Evolutionary conservation across 1,284 basidiomycete species (phyloP).

Genomic region (Pseudozyma hubeiensis): DNA sequence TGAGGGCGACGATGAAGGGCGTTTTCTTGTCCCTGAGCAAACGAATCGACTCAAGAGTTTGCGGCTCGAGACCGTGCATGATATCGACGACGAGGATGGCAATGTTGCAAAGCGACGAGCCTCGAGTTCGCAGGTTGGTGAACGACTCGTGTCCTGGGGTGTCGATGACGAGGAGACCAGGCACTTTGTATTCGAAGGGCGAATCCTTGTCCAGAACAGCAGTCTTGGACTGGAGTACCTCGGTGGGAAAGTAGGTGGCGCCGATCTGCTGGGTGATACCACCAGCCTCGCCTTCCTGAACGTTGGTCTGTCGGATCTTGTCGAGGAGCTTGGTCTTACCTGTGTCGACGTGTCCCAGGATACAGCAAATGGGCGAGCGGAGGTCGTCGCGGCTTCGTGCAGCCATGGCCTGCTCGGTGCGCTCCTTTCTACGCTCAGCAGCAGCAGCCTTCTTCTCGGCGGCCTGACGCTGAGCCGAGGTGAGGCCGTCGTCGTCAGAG

Average conservation of each 20-base stretch:
- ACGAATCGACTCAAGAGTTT: conserved; percentile 95
- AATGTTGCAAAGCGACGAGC: conserved; percentile 98
- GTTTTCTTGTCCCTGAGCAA: conserved; percentile 93
- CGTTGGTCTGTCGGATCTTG: conserved; percentile 99
- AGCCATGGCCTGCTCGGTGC: conserved; percentile 86
- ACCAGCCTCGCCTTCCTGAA: conserved; percentile 99
- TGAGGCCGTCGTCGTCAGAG: conserved; percentile 72
- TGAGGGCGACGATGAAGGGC: conserved; percentile 98
- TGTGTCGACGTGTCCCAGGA: conserved; percentile 98
- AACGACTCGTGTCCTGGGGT: conserved; percentile 99
- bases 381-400: conserved; percentile 89
- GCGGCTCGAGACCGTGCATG: conserved; percentile 97
- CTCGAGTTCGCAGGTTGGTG: conserved; percentile 94
- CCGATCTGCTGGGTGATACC: conserved; percentile 99
- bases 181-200: conserved; percentile 91
- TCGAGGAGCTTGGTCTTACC: conserved; percentile 99
- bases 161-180: conserved; percentile 95
- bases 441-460: conserved; percentile 86
- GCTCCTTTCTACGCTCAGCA: conserved; percentile 81
- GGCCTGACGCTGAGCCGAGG: conserved; percentile 73
- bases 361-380: conserved; percentile 98
- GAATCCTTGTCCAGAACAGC: conserved; percentile 87
- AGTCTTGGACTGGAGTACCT: conserved; percentile 95
- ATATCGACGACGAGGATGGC: conserved; percentile 99
- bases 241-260: conserved; percentile 99